These are phyloP conservation scores for Aspergillus awamori DNA, from an alignment of 2,329 filamentous ascomycete genomes.

Conservation along the genomic window DNA sequence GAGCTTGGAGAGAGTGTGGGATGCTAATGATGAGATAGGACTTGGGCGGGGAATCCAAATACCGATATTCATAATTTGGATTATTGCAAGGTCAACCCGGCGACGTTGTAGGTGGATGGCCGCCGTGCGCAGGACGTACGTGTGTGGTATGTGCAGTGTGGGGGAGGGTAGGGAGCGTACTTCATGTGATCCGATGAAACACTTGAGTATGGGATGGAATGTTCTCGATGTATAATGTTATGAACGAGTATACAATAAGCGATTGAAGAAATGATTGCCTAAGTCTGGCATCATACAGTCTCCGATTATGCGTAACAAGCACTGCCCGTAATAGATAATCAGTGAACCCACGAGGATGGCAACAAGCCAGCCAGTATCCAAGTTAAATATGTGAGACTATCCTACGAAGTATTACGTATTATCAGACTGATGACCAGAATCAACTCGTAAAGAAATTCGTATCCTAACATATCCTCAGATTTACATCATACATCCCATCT, in stretches of 20 bases:
- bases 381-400: not conserved
- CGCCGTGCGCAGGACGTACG: not conserved
- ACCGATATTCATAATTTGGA: slow-evolving; percentile 6
- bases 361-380: too few species aligned
- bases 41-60: slow-evolving; percentile 3
- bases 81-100: slow-evolving; percentile 9
- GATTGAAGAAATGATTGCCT: too few species aligned
- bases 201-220: too few species aligned
- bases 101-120: not conserved
- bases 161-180: not conserved
- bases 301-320: too few species aligned
- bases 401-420: too few species aligned
- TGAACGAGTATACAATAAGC: too few species aligned
- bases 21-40: not conserved
- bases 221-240: too few species aligned
- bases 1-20: too few species aligned
- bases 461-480: not conserved
- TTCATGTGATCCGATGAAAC: not conserved
- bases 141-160: not conserved
- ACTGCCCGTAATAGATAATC: too few species aligned
- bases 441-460: too few species aligned
- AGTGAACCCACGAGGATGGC: fast-evolving
- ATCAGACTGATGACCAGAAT: too few species aligned
- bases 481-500: not conserved
- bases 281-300: too few species aligned